Percentiles rank a stretch among this genome's conserved stretches.
Conservation (phyloP, 2,329 filamentous ascomycete species). For the Curvularia hawaiiensis region DNA sequence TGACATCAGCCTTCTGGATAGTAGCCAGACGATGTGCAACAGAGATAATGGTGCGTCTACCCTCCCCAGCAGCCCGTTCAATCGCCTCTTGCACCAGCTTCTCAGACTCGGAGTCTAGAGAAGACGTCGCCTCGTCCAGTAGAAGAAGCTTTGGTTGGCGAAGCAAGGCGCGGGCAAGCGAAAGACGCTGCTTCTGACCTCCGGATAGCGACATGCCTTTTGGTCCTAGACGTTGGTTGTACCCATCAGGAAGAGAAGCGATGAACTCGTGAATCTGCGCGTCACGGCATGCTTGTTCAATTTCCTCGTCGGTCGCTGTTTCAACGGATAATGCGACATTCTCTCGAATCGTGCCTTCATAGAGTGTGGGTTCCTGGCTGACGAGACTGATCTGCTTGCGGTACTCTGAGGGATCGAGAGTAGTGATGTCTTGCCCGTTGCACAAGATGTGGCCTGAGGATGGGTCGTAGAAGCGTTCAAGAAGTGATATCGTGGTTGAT, state of each 20-base stretch:
- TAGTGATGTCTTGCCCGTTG: constrained; percentile 46
- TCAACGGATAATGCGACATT: constrained; percentile 47
- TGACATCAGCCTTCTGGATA: constrained; percentile 46
- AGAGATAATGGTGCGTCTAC: constrained; percentile 37
- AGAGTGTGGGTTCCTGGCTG: constrained; percentile 54
- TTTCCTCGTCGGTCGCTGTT: constrained; percentile 33
- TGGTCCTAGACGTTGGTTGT: constrained; percentile 42
- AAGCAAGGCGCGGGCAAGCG: constrained; percentile 42
- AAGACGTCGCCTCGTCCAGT: constrained; percentile 44
- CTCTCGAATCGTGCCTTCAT: constrained; percentile 50
- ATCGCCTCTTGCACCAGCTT: constrained; percentile 44
- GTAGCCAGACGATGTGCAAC: constrained; percentile 47
- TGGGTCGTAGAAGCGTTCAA: constrained; percentile 72
- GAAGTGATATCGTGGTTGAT: constrained; percentile 68
- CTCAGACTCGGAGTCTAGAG: constrained; percentile 43
- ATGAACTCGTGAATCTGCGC: constrained; percentile 50
- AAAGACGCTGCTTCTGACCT: constrained; percentile 45
- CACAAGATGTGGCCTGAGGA: constrained; percentile 67
- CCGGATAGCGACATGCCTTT: constrained; percentile 44
- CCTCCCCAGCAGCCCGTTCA: constrained; percentile 37
- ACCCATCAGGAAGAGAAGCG: constrained; percentile 41
- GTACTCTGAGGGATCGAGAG: constrained; percentile 46
- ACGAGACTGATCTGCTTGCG: constrained; percentile 52
- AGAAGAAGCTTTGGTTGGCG: constrained; percentile 40
- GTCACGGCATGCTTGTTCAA: constrained; percentile 41